Evolutionary conservation across 2,329 filamentous ascomycete species (phyloP), one percentile per base, ranked within the genome.

Genomic region (Dryadomyces quercivorus): DNA sequence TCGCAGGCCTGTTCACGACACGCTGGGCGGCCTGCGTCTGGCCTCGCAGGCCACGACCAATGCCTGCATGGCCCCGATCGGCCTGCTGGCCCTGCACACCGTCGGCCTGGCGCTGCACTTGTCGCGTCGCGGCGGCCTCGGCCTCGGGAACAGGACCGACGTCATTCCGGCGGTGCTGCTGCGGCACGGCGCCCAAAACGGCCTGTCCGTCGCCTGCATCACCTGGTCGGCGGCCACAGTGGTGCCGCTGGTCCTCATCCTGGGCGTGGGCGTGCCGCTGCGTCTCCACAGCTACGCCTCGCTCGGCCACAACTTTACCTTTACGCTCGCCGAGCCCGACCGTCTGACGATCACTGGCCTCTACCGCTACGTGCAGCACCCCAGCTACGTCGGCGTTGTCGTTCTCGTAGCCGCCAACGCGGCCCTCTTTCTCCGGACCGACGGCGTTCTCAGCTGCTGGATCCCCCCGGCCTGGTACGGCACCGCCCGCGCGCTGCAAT

Each of bases 291-390:
- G 46, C 38, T 54, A 50, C 31, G 47, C 40, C 21, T 12, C 22
- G 2, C 52, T 54, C 12, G 52, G 52, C 26, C 22, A 31, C 40
- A 50, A 22, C 31, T 54, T 54, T 26, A 50, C 52, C 13, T 54
- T 54, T 54, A 22, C n/a, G 15, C 40, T 54, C 5, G 38, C 52
- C 15, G 13, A 21, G 40, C 52, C 52, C 13, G 40, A 45, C 13
- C 46, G 47, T 8, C 52, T 54, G 38, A 44, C 16, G 16, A 54
- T 47, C 10, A 50, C 47, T 2, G 52, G 52, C 18, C 13, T 50
- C 26, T 54, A 54, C 31, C 21, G 22, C 38, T 36, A 44, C n/a
- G 26, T 54, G n/a, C 52, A 54, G 47, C 52, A 54, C 42, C 52
- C 52, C 13, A 26, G 46, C 26, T 54, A 54, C 47, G 26, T 13